A percentile compares a stretch with the other conserved stretches of the same genome.
phyloP scores from a whole-genome alignment of 495 filamentous ascomycete species.

The Sabuloglossum arenarium region DNA sequence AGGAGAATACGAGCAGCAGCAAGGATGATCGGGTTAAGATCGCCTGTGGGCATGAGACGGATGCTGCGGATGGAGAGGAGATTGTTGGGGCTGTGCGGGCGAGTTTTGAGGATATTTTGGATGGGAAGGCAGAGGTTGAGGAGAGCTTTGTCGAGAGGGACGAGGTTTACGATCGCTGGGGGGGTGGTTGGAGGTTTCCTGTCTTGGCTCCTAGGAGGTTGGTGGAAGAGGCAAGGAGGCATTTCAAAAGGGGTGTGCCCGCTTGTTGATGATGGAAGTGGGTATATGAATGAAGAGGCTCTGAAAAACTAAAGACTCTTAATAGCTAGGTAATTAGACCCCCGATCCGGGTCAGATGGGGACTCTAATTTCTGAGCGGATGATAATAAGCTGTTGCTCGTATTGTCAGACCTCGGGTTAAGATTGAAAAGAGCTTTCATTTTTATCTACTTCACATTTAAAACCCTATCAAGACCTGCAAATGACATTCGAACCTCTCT shows the following conservation, averaged over 20 bases:
- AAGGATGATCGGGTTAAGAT: not conserved
- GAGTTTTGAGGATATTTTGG: conserved; percentile 1
- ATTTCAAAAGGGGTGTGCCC: not conserved
- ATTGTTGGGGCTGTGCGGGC: not conserved
- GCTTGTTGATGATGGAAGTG: no score
- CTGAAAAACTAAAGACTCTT: no score
- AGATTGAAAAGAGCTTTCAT: no score
- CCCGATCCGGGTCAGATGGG: no score
- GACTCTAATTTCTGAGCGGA: no score
- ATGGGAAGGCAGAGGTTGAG: conserved; percentile 10
- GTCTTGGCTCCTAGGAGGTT: conserved; percentile 14
- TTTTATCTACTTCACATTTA: no score
- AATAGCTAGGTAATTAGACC: no score
- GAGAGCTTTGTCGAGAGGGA: conserved; percentile 10
- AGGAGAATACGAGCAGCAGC: not conserved
- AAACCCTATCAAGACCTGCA: no score
- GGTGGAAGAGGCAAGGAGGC: conserved; percentile 12
- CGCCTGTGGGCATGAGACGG: not conserved
- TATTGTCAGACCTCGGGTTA: no score
- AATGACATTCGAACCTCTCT: no score
- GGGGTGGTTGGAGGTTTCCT: conserved; percentile 11
- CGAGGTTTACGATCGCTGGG: conserved; percentile 12
- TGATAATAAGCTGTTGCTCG: no score
- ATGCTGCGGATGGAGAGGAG: not conserved
- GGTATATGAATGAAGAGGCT: no score